Conservation (phyloP, 1,284 basidiomycete genomes). For the Austroboletus olivaceoglutinosus region DNA sequence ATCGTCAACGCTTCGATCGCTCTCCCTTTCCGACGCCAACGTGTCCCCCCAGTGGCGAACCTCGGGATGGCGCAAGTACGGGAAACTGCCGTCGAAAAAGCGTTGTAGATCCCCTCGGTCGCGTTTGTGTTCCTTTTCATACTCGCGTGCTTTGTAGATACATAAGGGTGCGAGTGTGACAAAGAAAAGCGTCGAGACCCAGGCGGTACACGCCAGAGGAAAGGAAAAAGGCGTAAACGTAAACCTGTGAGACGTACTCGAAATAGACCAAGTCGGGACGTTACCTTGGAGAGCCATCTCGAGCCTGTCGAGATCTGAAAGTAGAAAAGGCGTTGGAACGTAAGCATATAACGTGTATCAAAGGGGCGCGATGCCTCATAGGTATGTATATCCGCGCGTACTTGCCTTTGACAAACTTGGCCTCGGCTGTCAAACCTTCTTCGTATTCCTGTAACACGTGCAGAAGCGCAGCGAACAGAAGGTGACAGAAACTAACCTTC, state of each 20-base stretch:
- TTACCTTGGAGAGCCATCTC: conserved; percentile 87
- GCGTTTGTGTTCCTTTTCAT: conserved; percentile 54
- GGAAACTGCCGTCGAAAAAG: conserved; percentile 76
- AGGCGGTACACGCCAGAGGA: no score
- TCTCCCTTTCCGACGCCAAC: conserved; percentile 44
- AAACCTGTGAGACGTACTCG: not conserved
- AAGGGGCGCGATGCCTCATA: no score
- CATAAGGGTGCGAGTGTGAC: not conserved
- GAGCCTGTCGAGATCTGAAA: conserved; percentile 82
- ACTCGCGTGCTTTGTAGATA: conserved; percentile 58
- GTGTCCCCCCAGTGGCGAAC: conserved; percentile 74
- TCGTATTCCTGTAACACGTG: conserved; percentile 78
- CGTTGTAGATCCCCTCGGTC: conserved; percentile 51
- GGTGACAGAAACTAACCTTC: conserved; percentile 55
- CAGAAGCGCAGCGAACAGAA: not conserved
- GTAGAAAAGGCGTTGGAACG: not conserved
- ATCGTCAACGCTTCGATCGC: not conserved
- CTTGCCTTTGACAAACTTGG: conserved; percentile 88
- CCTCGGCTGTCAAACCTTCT: conserved; percentile 75
- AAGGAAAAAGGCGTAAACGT: no score
- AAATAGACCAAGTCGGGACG: not conserved
- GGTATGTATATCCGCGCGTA: no score
- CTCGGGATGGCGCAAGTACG: conserved; percentile 72
- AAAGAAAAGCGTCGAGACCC: not conserved
- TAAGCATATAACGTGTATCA: not conserved